Base-by-base conservation (phyloP, 208 protist genomes). In the Trypanosoma rangeli region DNA sequence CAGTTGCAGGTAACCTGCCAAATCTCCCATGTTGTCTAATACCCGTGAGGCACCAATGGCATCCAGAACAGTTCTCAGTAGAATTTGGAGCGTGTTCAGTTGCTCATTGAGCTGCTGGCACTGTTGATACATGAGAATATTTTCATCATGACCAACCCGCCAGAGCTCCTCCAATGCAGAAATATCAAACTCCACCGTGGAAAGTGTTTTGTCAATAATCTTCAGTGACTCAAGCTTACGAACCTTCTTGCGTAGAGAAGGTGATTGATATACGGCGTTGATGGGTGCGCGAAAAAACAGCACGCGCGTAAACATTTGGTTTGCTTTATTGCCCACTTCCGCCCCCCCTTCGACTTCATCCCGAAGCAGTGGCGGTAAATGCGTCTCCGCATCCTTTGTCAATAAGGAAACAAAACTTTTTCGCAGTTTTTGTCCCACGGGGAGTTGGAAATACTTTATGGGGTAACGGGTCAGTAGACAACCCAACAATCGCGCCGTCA, bases 181-280 rank as follows among this genome's bases (percentile, higher is more conserved):
- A 37, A 97, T 69, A 63, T 93, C 84, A 72, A 93, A 94, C 76
- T 93, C 89, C 0, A 97, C 89, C 0, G 89, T 86, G 29, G 84
- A 83, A 15, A 97, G 73, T 3, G 70, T 83, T 62, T 74, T 79
- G 58, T 94, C 84, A 33, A 79, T 50, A 35, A 74, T 64, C 22
- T 77, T 58, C 13, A 87, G 49, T 7, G 54, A 63, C 16, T 76
- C 80, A 33, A 92, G 58, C 64, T 83, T 88, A 56, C 79, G 73
- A 22, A 66, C 57, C 39, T 82, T 73, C 24, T 73, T 68, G 18
- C 81, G 69, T 26, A 85, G 63, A 7, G 73, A 46, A 18, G 79
- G 80, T 28, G 84, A 76, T 64, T 90, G 83, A 69, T 94, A 97
- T 60, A 97, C 79, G 44, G 71, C 66, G 50, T 83, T 84, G 22